A percentile compares a stretch with the other conserved stretches of the same genome.
Conservation (phyloP, 2,329 filamentous ascomycete genomes). For the Gnomoniopsis sp. region DNA sequence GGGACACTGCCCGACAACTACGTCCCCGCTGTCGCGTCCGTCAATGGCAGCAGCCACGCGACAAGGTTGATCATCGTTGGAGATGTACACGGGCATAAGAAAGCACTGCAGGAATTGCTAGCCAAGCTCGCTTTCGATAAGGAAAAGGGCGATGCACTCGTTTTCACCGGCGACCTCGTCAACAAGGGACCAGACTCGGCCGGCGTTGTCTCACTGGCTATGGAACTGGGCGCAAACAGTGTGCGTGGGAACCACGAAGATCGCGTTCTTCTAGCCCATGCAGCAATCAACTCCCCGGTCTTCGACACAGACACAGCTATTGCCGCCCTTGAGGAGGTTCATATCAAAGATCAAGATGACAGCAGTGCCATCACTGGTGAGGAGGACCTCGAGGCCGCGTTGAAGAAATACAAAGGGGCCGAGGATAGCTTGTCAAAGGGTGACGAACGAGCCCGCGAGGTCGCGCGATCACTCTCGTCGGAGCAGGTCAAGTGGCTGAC, state of each 20-base stretch:
- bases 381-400: conserved; percentile 14
- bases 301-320: background rate
- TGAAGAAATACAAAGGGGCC: conserved; percentile 20
- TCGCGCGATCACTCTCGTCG: conserved; percentile 48
- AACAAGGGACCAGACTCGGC: conserved; percentile 82
- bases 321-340: conserved; percentile 16
- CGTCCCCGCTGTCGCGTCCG: conserved; percentile 18
- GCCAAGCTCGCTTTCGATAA: conserved; percentile 60
- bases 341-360: conserved; percentile 24
- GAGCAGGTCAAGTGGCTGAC: conserved; percentile 68
- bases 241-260: conserved; percentile 96
- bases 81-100: conserved; percentile 86
- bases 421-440: conserved; percentile 27
- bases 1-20: conserved; percentile 28
- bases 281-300: conserved; percentile 27
- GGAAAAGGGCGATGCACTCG: conserved; percentile 63
- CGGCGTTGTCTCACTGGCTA: conserved; percentile 73
- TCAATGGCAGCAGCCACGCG: conserved; percentile 22
- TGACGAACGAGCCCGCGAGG: conserved; percentile 46
- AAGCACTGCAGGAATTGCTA: conserved; percentile 64
- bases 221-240: conserved; percentile 69
- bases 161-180: conserved; percentile 76
- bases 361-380: background rate
- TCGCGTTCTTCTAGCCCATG: conserved; percentile 66
- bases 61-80: conserved; percentile 77